phyloP scores from a whole-genome alignment of 495 filamentous ascomycete genomes.

The Copromyces sp. region DNA sequence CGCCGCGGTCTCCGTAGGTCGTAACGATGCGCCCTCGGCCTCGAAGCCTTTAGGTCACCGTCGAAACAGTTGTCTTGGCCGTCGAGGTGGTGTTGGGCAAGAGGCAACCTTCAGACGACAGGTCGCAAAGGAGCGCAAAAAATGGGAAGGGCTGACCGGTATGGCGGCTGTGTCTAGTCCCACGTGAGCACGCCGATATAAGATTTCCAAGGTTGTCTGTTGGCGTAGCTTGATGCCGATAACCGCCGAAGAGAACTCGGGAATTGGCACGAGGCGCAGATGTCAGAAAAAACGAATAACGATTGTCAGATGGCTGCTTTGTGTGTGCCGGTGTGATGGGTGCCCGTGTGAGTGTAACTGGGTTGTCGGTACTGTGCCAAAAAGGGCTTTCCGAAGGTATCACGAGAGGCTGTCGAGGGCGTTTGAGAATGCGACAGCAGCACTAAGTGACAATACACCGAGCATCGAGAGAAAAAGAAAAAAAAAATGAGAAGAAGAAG shows the following conservation, averaged over 20 bases:
- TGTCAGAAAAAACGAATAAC: neutral
- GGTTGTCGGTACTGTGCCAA: neutral
- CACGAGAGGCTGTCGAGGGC: neutral
- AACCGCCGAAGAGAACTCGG: neutral
- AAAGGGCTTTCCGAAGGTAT: neutral
- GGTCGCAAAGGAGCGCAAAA: neutral
- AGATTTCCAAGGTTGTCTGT: neutral
- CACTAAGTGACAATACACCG: neutral
- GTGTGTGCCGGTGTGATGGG: neutral
- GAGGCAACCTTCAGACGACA: neutral
- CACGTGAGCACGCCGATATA: neutral
- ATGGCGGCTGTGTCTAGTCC: neutral
- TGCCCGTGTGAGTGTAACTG: neutral
- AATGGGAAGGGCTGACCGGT: neutral
- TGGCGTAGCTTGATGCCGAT: neutral
- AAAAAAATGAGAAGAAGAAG: neutral
- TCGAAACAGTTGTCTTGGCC: neutral
- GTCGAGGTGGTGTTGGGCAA: neutral
- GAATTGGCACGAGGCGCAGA: neutral
- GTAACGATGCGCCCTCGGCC: neutral
- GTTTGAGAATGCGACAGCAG: neutral
- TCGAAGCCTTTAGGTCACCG: neutral
- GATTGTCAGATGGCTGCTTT: neutral
- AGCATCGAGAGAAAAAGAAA: neutral
- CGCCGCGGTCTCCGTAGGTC: neutral